Conservation (phyloP, 352 stramenopile genomes). For the Paralagenidium karlingii region DNA sequence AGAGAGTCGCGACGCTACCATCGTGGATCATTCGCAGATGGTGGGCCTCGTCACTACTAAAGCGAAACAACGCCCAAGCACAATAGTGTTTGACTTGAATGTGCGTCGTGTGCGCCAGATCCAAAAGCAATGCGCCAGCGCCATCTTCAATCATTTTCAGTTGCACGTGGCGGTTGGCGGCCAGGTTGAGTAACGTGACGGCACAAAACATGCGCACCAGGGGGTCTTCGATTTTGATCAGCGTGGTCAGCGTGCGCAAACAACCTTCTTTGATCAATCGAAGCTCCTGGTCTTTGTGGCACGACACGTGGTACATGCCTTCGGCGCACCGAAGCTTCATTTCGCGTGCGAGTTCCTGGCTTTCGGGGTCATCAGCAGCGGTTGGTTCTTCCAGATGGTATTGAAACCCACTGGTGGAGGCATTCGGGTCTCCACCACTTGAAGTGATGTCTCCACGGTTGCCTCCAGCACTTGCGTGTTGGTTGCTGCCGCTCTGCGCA, state of each 20-base stretch:
- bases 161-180: constrained; percentile 27
- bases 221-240: constrained; percentile 60
- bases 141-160: constrained; percentile 64
- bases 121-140: constrained; percentile 33
- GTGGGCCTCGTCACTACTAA: constrained; percentile 56
- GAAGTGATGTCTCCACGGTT: too few relatives aligned
- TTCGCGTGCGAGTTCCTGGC: constrained; percentile 25
- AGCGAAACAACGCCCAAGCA: constrained; percentile 51
- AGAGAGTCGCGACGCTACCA: constrained; percentile 42
- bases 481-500: neutral
- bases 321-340: constrained; percentile 70
- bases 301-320: constrained; percentile 71
- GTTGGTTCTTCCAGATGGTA: too few relatives aligned
- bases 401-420: neutral
- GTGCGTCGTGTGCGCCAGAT: constrained; percentile 53
- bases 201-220: constrained; percentile 46
- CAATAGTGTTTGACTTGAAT: constrained; percentile 51
- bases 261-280: constrained; percentile 60
- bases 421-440: neutral
- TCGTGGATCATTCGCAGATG: constrained; percentile 76
- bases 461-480: neutral
- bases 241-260: constrained; percentile 32
- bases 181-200: constrained; percentile 71
- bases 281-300: constrained; percentile 50
- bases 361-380: too few relatives aligned